Base-by-base conservation (phyloP, 768 basidiomycete species). In the Hydnum rufescens region DNA sequence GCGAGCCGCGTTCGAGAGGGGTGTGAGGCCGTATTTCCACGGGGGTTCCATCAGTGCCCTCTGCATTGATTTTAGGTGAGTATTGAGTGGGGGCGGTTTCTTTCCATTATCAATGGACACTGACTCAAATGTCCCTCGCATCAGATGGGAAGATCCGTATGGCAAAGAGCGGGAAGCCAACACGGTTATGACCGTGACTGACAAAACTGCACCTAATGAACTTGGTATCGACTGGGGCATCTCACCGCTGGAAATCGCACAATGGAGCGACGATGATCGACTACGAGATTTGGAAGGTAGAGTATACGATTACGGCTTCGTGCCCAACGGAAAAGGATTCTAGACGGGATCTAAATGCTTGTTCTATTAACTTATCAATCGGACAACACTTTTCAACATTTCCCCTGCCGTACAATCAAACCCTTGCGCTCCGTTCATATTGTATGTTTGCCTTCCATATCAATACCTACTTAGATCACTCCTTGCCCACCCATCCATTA, bases 1-100 rank as follows among this genome's bases (percentile, higher is more conserved):
- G 29, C 49, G 62, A 13, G 62, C 63, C 2, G 62, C 58, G 0
- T 51, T 60, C 18, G 61, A 62, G 46, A 49, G 60, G n/a, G 62
- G 61, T 16, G 51, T 61, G 0, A 26, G 56, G 26, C 56, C 54
- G 4, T 60, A 55, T 39, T 64, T 61, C 61, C 61, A 58, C 44
- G 59, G 60, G 4, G 60, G 60, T 29, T 56, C 46, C n/a, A 52
- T 46, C n/a, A 51, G 51, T 18, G 54, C 59, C 1, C 54, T 61
- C 32, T 60, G 60, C 31, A 58, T 60, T 29, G 58, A 60, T 48
- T 13, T 47, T 26, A 47, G 26, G 44, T 47, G 26, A 8, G 44
- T 47, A 13, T 47, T 47, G 26, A 8, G 44, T 47, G 13, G 13
- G 13, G 13, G 8, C 26, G 8, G 8, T 47, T 47, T 26, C 8